Evolutionary conservation across 768 basidiomycete species (phyloP), one percentile per base, ranked within the genome.

Genomic region (Glaciozyma martinii): DNA sequence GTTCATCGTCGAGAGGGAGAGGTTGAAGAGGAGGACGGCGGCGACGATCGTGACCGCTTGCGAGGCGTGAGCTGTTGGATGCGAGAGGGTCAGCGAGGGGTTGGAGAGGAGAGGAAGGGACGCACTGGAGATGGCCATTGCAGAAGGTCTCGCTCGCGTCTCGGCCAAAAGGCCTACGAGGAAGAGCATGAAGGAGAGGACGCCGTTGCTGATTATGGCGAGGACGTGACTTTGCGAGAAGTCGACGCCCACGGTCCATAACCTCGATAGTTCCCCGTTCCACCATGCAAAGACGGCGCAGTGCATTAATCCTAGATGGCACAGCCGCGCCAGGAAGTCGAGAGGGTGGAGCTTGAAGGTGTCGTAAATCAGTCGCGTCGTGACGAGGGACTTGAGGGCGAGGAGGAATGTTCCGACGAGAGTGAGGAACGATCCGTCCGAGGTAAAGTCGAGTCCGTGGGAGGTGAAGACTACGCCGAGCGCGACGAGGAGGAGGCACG

Each of bases 391-490:
- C 23, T 70, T 66, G 49, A 62, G 27, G 9, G 65, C 46, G 50
- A 62, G 56, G 68, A 70, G 68, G 56, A 70, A 9, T 27, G 56
- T 59, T 21, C 64, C 63, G 53, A 53, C 56, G 30, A 50, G 63
- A 56, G 56, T 58, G 56, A 70, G 60, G 50, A 63, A 37, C 0
- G 65, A 63, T 23, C 68, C 68, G 52, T 47, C 46, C 18, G 65
- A 63, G 15, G 30, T 37, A 30, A 42, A 61, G 21, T 29, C 59
- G 40, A 32, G 56, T 49, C 63, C 65, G 60, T 64, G 62, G 0
- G 68, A 63, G 18, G 68, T 66, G 56, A 70, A 52, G 33, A 56
- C 37, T 12, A 60, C 63, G 33, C 68, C 68, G 65, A 70, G 68
- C 37, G 64, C 42, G 62, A 70, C 47, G 37, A 61, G 56, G 46